phyloP scores from a whole-genome alignment of 192 early-diverging fungal species.

The Mortierella alpina region DNA sequence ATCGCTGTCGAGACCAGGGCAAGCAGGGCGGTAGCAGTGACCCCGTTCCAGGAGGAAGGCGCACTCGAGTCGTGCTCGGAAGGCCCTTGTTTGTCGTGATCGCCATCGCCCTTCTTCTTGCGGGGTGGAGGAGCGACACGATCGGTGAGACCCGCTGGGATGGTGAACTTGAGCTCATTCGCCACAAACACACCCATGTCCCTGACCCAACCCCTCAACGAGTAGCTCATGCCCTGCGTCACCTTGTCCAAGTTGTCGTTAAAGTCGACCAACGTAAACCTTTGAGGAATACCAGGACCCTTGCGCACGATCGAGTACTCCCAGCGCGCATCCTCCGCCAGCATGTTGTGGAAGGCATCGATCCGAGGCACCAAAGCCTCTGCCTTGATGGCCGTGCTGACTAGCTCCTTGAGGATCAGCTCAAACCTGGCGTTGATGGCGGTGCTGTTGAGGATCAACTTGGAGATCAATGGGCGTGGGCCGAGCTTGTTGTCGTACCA shows the following conservation, averaged over 20 bases:
- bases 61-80: no score
- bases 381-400: conserved; percentile 36
- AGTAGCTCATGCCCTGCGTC: conserved; percentile 16
- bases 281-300: conserved; percentile 24
- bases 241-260: conserved; percentile 27
- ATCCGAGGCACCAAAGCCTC: conserved; percentile 40
- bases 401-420: conserved; percentile 40
- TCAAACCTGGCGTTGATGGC: conserved; percentile 45
- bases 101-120: conserved; percentile 17
- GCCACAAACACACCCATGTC: not conserved
- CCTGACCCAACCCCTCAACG: no score
- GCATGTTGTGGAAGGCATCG: conserved; percentile 44
- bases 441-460: conserved; percentile 36
- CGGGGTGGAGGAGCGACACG: conserved; percentile 23
- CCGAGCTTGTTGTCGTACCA: conserved; percentile 9
- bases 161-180: conserved; percentile 13
- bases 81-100: not conserved
- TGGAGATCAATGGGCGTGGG: conserved; percentile 37
- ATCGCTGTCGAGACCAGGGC: no score
- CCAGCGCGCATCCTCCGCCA: conserved; percentile 46
- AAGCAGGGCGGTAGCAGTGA: no score
- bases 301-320: conserved; percentile 26
- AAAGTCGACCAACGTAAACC: conserved; percentile 30
- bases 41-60: no score
- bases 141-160: conserved; percentile 23